Conservation (phyloP, 768 basidiomycete genomes). For the Sarcomyxa edulis region DNA sequence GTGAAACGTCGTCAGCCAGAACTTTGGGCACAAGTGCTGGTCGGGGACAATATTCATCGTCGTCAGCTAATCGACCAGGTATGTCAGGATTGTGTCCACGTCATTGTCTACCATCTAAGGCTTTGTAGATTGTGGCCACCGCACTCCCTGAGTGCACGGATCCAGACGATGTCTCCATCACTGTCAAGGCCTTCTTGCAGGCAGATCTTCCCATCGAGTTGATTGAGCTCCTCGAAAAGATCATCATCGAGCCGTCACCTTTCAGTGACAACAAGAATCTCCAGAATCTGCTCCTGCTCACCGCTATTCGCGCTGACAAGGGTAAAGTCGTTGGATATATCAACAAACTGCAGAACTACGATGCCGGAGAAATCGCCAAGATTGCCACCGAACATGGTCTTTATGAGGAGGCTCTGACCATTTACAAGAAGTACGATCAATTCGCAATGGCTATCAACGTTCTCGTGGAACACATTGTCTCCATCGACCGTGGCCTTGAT, state of each 20-base stretch:
- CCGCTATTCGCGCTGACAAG: conserved; percentile 96
- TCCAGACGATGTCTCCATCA: conserved; percentile 96
- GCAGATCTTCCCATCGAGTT: conserved; percentile 96
- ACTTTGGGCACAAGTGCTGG: conserved; percentile 94
- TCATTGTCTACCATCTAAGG: conserved; percentile 3
- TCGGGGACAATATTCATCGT: conserved; percentile 84
- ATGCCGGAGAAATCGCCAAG: conserved; percentile 89
- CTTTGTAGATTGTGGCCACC: conserved; percentile 76
- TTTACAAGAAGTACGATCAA: conserved; percentile 97
- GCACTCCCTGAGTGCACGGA: conserved; percentile 96
- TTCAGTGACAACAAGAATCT: conserved; percentile 98
- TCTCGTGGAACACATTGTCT: conserved; percentile 96
- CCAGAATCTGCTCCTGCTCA: conserved; percentile 91
- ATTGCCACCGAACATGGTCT: conserved; percentile 96
- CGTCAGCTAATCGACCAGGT: conserved; percentile 93
- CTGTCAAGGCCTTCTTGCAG: conserved; percentile 97
- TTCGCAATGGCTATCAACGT: conserved; percentile 96
- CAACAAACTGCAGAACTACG: conserved; percentile 95
- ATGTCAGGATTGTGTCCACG: not conserved
- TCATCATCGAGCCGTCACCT: conserved; percentile 93
- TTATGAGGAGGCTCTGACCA: conserved; percentile 93
- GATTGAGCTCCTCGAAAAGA: conserved; percentile 97
- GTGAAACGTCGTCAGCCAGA: conserved; percentile 94
- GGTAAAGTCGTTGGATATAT: conserved; percentile 98
- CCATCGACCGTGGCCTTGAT: conserved; percentile 92